phyloP scores from a whole-genome alignment of 2,329 filamentous ascomycete species.

The Escovopsis weberi region DNA sequence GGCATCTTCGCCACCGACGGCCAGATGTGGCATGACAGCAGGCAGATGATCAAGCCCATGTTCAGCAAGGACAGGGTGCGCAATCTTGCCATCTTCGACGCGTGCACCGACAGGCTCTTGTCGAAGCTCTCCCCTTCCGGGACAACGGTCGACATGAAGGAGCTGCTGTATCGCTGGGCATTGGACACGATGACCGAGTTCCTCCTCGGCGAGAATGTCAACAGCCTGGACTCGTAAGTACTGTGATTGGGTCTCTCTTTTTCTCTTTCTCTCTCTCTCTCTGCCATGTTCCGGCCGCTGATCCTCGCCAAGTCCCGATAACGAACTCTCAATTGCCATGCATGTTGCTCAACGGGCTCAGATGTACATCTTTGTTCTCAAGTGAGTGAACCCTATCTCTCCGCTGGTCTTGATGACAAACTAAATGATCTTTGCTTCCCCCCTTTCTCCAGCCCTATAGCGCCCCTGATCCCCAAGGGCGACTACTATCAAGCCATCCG shows the following conservation, averaged over 20 bases:
- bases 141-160: conserved; percentile 42
- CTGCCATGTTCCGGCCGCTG: neutral
- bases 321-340: conserved; percentile 55
- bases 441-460: conserved; percentile 35
- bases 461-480: conserved; percentile 40
- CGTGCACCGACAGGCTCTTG: conserved; percentile 42
- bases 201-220: conserved; percentile 45
- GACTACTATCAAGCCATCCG: conserved; percentile 49
- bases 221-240: conserved; percentile 27
- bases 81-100: conserved; percentile 43
- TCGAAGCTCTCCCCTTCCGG: conserved; percentile 41
- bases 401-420: neutral
- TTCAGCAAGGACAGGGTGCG: conserved; percentile 32
- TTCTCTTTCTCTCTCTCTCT: neutral
- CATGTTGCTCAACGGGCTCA: conserved; percentile 55
- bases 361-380: conserved; percentile 39
- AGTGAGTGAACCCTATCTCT: conserved; percentile 13
- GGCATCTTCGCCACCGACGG: conserved; percentile 43
- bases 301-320: conserved; percentile 27
- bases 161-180: conserved; percentile 50
- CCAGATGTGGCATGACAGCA: conserved; percentile 35
- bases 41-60: conserved; percentile 39
- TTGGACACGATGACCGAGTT: conserved; percentile 55
- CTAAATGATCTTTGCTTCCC: too few relatives aligned
- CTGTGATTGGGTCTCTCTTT: neutral